phyloP scores from a whole-genome alignment of 2,329 filamentous ascomycete genomes.

The Aureobasidium vineae region DNA sequence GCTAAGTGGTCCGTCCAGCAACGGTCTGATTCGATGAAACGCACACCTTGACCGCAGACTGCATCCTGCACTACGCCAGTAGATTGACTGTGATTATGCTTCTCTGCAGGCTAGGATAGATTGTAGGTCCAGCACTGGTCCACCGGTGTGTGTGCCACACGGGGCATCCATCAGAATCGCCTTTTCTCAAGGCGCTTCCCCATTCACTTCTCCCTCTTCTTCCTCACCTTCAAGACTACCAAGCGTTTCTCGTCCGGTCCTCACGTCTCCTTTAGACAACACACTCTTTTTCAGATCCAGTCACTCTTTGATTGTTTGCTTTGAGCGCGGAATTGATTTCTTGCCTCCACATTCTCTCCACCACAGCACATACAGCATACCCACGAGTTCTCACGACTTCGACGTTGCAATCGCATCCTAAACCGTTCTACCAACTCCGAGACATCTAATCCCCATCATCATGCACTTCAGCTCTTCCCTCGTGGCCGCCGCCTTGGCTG shows the following conservation, averaged over 20 bases:
- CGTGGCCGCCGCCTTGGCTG: slow-evolving; percentile 27
- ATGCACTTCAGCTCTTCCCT: slow-evolving; percentile 30
- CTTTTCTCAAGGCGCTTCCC: slow-evolving; percentile 19
- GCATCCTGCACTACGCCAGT: slow-evolving; percentile 14
- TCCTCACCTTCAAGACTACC: slow-evolving; percentile 33
- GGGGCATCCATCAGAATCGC: neutral
- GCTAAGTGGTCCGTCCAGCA: slow-evolving; percentile 19
- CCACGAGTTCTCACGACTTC: slow-evolving; percentile 26
- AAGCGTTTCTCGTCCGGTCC: slow-evolving; percentile 29
- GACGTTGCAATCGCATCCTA: slow-evolving; percentile 28
- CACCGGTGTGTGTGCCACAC: slow-evolving; percentile 11
- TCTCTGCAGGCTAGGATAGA: slow-evolving; percentile 19
- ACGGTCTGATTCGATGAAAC: slow-evolving; percentile 26
- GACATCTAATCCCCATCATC: slow-evolving; percentile 20
- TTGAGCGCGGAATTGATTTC: slow-evolving; percentile 30
- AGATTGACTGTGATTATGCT: slow-evolving; percentile 23
- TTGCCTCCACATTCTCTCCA: slow-evolving; percentile 28
- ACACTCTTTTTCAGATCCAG: slow-evolving; percentile 36
- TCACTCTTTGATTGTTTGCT: slow-evolving; percentile 35
- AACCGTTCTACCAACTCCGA: slow-evolving; percentile 18
- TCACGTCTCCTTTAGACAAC: slow-evolving; percentile 36
- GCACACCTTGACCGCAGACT: slow-evolving; percentile 23
- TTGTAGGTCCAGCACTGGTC: slow-evolving; percentile 2
- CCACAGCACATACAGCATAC: slow-evolving; percentile 12
- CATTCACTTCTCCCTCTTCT: slow-evolving; percentile 26